Evolutionary conservation across 2,329 filamentous ascomycete species (phyloP), one percentile per base, ranked within the genome.

Genomic region (Ceratocystiopsis sp.): DNA sequence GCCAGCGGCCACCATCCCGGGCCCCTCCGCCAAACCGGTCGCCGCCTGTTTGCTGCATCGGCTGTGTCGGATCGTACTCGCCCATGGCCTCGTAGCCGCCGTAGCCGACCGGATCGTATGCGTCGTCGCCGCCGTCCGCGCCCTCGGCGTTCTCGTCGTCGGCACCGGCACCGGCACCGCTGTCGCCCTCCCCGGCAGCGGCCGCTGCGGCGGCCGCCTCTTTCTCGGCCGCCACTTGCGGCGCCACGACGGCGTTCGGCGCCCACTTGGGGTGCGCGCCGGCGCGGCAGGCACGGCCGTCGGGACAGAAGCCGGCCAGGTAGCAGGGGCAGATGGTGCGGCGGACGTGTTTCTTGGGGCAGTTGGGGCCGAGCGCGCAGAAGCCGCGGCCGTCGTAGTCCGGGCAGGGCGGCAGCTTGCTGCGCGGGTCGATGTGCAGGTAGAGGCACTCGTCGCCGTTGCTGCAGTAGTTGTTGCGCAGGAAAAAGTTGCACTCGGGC

Each of bases 401-500:
- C 50, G 85, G 84, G 54, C 86, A 93, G 1, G 83, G 78, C 21
- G 78, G 84, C 53, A 84, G 66, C 55, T 84, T 79, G 48, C 80
- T 78, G 57, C 84, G 73, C 41, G 86, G 82, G 54, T 91, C 84
- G 54, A 93, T 82, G 62, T 94, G 85, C 39, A 93, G 76, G 59
- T 93, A 94, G 6, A 93, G 68, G 57, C 91, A 98, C 63, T 98
- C 91, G 61, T 96, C 89, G 51, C 89, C 91, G 63, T 95, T 94
- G 49, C 83, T 84, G 64, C 91, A 98, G 60, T 93, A 95, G 44
- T 85, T 85, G 57, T 91, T 93, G 48, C 86, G 75, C 45, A 86
- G 79, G 63, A 89, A 96, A 62, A 94, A 93, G 57, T 93, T 93
- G 65, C 91, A 98, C 65, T 96, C 91, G 49, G 91, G 87, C 85